Evolutionary conservation across 2,329 filamentous ascomycete species (phyloP).

Genomic region (Alternaria triticina): DNA sequence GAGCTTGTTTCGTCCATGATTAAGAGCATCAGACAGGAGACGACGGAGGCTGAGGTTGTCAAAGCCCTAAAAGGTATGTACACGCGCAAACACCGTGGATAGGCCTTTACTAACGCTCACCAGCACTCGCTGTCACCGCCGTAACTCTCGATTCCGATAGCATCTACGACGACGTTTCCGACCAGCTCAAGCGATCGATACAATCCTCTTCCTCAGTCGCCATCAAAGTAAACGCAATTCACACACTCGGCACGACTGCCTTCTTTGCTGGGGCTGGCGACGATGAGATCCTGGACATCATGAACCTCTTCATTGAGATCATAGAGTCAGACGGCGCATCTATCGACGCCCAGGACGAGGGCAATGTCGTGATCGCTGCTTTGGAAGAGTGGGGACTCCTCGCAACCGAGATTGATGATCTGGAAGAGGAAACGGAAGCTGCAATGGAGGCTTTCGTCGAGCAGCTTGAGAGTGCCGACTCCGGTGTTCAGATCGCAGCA

Average conservation of each 20-base stretch:
- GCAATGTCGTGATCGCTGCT: conserved; percentile 73
- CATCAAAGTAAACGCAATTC: conserved; percentile 74
- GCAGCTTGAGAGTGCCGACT: conserved; percentile 78
- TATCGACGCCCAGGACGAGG: conserved; percentile 74
- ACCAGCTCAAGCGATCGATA: conserved; percentile 66
- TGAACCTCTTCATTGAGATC: conserved; percentile 79
- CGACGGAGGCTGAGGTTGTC: conserved; percentile 71
- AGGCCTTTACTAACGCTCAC: conserved; percentile 18
- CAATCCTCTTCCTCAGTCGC: conserved; percentile 69
- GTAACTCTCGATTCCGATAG: conserved; percentile 70
- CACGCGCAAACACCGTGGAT: not conserved
- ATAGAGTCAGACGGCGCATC: conserved; percentile 78
- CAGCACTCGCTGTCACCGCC: conserved; percentile 71
- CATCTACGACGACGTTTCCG: conserved; percentile 68
- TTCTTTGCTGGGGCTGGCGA: conserved; percentile 77
- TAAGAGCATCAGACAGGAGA: conserved; percentile 72
- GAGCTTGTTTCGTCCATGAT: conserved; percentile 71
- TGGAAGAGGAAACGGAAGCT: conserved; percentile 72
- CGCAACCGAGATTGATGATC: conserved; percentile 76
- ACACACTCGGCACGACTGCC: conserved; percentile 72
- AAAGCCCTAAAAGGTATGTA: conserved; percentile 68
- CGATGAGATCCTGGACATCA: conserved; percentile 71
- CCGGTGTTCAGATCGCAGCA: conserved; percentile 76
- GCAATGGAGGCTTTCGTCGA: conserved; percentile 84
- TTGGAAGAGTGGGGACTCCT: conserved; percentile 81